phyloP scores from a whole-genome alignment of 2,329 filamentous ascomycete genomes.

The Fusarium pilosicola region DNA sequence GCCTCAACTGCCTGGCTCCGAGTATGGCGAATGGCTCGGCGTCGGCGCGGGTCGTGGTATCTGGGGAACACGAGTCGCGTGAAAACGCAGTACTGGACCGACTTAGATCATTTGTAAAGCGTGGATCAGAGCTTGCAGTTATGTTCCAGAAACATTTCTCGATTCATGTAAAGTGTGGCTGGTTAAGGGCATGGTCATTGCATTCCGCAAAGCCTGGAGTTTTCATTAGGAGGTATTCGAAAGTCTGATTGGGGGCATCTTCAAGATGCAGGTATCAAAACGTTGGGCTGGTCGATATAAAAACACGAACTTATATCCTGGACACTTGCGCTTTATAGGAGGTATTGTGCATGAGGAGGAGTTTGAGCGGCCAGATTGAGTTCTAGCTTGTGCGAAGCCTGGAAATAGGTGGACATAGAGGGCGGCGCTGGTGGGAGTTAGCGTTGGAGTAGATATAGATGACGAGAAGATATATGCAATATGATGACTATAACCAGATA shows the following conservation, averaged over 20 bases:
- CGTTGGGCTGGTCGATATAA: constrained; percentile 30
- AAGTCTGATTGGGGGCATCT: constrained; percentile 37
- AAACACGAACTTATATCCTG: constrained; percentile 28
- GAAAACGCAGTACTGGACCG: constrained; percentile 31
- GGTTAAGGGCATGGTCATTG: constrained; percentile 39
- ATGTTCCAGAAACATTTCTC: constrained; percentile 21
- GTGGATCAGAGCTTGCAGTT: constrained; percentile 6
- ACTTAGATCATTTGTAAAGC: constrained; percentile 26
- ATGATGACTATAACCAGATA: constrained; percentile 1
- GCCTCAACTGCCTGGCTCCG: constrained; percentile 73
- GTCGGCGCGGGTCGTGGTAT: constrained; percentile 83
- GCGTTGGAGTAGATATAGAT: constrained; percentile 23
- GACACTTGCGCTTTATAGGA: background rate
- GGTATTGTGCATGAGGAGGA: background rate
- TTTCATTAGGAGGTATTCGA: constrained; percentile 32
- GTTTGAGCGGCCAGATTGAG: background rate
- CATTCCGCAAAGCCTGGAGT: constrained; percentile 44
- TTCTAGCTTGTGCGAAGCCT: background rate
- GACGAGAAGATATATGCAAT: background rate
- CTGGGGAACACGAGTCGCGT: constrained; percentile 73
- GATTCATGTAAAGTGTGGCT: constrained; percentile 40
- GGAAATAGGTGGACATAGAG: constrained; percentile 1
- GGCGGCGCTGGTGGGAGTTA: background rate
- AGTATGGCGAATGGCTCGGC: constrained; percentile 84
- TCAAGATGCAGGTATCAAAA: constrained; percentile 37